phyloP scores from a whole-genome alignment of 176 grass and related monocot species.

The Chrysopogon serrulatus region DNA sequence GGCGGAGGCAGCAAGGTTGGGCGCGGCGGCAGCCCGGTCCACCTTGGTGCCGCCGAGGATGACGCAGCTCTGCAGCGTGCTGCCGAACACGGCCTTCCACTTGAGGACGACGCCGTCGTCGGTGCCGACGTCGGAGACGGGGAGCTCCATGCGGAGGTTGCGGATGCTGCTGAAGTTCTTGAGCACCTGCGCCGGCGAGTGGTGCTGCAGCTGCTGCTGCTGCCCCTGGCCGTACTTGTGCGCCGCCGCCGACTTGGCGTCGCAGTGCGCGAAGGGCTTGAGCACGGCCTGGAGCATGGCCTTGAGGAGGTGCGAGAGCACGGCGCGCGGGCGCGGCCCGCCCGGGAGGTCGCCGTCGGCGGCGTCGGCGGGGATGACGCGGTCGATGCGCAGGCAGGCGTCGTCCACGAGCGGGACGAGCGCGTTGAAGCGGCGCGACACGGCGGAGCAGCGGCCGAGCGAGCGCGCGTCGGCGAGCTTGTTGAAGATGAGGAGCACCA shows the following conservation, averaged over 20 bases:
- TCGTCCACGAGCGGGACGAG: conserved; percentile 55
- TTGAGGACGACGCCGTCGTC: conserved; percentile 49
- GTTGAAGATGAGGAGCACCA: conserved; percentile 68
- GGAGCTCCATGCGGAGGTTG: conserved; percentile 58
- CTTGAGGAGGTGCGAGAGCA: conserved; percentile 50
- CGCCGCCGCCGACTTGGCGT: neutral
- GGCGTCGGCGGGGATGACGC: conserved; percentile 26
- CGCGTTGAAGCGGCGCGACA: conserved; percentile 60
- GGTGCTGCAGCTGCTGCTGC: conserved; percentile 15
- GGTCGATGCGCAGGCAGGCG: conserved; percentile 51
- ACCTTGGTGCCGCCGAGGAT: conserved; percentile 61
- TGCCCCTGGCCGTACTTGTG: conserved; percentile 2
- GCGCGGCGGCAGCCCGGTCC: neutral
- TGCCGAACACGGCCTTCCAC: conserved; percentile 73
- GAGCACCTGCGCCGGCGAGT: conserved; percentile 64
- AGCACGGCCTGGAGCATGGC: conserved; percentile 49
- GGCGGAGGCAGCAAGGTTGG: rapidly evolving
- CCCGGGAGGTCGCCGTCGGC: conserved; percentile 2
- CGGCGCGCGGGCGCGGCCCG: conserved; percentile 21
- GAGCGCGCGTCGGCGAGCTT: conserved; percentile 55
- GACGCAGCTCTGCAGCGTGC: conserved; percentile 59
- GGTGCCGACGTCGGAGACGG: conserved; percentile 55
- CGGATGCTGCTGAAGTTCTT: conserved; percentile 64
- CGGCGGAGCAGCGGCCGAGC: conserved; percentile 41
- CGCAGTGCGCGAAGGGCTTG: conserved; percentile 52